Evolutionary conservation across 2,329 filamentous ascomycete species (phyloP), one percentile per base, ranked within the genome.

Genomic region (Immersiporthe knoxdaviesiana): DNA sequence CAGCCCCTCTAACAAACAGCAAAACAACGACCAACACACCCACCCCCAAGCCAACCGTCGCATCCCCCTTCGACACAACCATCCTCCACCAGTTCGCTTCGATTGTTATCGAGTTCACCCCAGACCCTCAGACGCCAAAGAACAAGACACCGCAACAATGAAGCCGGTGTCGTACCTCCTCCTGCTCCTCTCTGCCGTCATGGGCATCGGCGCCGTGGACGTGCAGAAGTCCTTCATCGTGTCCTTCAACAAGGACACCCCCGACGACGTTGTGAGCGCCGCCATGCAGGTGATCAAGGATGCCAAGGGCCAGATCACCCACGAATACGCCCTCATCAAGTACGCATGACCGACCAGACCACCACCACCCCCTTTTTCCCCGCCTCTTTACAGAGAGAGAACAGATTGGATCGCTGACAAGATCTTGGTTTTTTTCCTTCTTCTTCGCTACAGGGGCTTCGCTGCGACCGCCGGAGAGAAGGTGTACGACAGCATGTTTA

Each of bases 281-380:
- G 93, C 92, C 59, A 96, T 91, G 83, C 80, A 90, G 56, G 87
- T 88, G 2, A 90, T 97, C 74, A 80, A 84, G 65, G 83, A 89
- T 60, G 90, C 89, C 52, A 92, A 92, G 63, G 93, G 92, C 52
- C 80, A 87, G 63, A 93, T 97, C 74, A 96, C 91, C 30, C 93
- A 97, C 81, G 87, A 90, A 76, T 96, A 93, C 79, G 81, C 82
- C 61, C 77, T 90, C 69, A 87, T 90, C 79, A 87, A 88, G 91
- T 93, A 85, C 77, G 89, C 12, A 21, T 27, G 18, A 32, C 14
- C 32, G 4, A 21, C 11, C 30, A 27, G 7, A 21, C 1, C 8
- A 6, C 21, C 2, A 6, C 44, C 12, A 11, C 10, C 39, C 60
- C 32, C 24, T 27, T 30, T 30, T 21, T 30, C 11, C 18, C 27